Conservation (phyloP, 306 rosid genomes). For the Astragalus membranaceus region DNA sequence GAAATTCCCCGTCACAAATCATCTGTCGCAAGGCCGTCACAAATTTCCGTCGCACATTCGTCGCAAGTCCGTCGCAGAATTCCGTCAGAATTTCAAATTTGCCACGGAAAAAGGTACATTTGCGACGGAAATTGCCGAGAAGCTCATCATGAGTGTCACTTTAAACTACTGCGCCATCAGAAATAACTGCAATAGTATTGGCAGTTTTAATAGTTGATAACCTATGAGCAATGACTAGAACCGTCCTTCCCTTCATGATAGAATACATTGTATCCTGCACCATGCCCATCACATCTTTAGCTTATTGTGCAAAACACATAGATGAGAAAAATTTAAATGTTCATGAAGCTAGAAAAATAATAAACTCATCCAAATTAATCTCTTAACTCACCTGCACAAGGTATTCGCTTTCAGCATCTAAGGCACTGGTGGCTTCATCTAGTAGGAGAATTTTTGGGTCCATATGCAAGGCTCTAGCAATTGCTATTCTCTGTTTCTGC, state of each 20-base stretch:
- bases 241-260: slow-evolving; percentile 66
- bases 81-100: too few relatives aligned
- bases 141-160: slow-evolving; percentile 63
- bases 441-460: slow-evolving; percentile 56
- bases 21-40: too few relatives aligned
- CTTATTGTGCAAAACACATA: background rate
- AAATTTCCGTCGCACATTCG: too few relatives aligned
- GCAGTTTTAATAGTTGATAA: slow-evolving; percentile 66
- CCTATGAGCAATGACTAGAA: slow-evolving; percentile 71
- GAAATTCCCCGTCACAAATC: too few relatives aligned
- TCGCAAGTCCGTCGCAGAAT: too few relatives aligned
- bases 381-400: slow-evolving; percentile 48
- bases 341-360: background rate
- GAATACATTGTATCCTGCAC: slow-evolving; percentile 71
- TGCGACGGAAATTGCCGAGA: too few relatives aligned
- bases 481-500: slow-evolving; percentile 72
- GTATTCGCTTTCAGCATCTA: slow-evolving; percentile 75
- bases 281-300: slow-evolving; percentile 3
- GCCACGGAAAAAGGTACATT: too few relatives aligned
- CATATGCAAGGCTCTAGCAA: slow-evolving; percentile 67
- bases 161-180: slow-evolving; percentile 62
- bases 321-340: background rate
- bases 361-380: background rate
- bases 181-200: slow-evolving; percentile 47
- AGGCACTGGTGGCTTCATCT: slow-evolving; percentile 78